phyloP scores from a whole-genome alignment of 495 filamentous ascomycete species.

The Aspergillus mulundensis region DNA sequence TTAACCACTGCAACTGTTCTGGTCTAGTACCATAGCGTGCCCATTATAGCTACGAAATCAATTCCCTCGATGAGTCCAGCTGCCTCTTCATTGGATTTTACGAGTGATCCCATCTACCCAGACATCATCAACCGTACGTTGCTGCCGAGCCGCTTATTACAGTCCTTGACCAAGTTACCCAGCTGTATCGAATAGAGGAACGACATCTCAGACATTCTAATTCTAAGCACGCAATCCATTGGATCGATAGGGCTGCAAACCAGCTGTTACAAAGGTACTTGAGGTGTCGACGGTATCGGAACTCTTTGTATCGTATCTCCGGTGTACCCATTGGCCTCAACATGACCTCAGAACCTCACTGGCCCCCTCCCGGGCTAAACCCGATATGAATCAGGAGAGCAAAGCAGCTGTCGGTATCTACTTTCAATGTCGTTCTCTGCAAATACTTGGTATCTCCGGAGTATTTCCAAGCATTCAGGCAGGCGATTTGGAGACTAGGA shows the following conservation, averaged over 20 bases:
- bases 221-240: neutral
- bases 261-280: neutral
- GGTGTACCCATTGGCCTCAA: neutral
- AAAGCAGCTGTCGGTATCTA: neutral
- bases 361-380: neutral
- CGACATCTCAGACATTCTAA: neutral
- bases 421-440: neutral
- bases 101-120: neutral
- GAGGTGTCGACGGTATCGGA: slow-evolving; percentile 2
- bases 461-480: neutral
- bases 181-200: neutral
- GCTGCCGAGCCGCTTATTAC: slow-evolving; percentile 13
- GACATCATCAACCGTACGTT: neutral
- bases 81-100: slow-evolving; percentile 10
- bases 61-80: slow-evolving; percentile 1
- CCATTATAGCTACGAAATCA: slow-evolving; percentile 7
- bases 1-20: neutral
- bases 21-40: neutral
- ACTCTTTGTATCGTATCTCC: slow-evolving; percentile 7
- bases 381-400: neutral
- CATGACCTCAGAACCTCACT: neutral
- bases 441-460: neutral
- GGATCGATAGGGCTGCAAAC: neutral
- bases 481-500: neutral
- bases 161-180: neutral